Conservation (phyloP, 352 stramenopile species). For the Pythium vanterpoolii region DNA sequence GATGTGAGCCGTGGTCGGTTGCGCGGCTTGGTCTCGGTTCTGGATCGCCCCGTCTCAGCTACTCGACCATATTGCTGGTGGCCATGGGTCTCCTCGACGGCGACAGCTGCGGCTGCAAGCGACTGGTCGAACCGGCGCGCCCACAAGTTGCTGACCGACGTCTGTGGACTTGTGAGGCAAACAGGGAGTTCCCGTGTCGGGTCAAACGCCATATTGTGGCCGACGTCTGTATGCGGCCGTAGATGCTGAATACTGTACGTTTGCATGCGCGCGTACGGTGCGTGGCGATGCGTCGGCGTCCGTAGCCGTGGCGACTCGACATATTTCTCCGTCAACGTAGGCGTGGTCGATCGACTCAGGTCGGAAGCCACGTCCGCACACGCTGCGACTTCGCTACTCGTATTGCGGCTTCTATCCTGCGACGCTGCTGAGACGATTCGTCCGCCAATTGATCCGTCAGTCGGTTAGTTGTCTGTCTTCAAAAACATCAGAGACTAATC, state of each 20-base stretch:
- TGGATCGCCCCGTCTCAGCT: neutral
- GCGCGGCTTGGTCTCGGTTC: too few relatives aligned
- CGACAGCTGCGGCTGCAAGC: neutral
- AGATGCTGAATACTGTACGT: too few relatives aligned
- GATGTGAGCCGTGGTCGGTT: too few relatives aligned
- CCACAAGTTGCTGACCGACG: neutral
- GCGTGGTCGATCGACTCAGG: neutral
- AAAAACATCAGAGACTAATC: neutral
- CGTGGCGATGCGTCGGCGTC: neutral
- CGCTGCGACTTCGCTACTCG: too few relatives aligned
- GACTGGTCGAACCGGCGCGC: neutral
- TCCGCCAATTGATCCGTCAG: too few relatives aligned
- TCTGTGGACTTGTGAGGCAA: neutral
- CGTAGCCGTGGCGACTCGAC: neutral
- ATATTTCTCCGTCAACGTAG: neutral
- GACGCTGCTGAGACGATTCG: too few relatives aligned
- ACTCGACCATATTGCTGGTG: neutral
- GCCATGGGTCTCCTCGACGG: neutral
- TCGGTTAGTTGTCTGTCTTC: neutral
- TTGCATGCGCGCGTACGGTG: neutral
- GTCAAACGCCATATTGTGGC: neutral
- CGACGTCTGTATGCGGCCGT: too few relatives aligned
- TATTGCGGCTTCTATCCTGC: neutral
- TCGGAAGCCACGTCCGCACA: neutral
- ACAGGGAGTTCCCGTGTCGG: neutral